A percentile compares a stretch with the other conserved stretches of the same genome.
Evolutionary conservation across 805 yeast species (phyloP).

Genomic region (Nematodospora valgi): DNA sequence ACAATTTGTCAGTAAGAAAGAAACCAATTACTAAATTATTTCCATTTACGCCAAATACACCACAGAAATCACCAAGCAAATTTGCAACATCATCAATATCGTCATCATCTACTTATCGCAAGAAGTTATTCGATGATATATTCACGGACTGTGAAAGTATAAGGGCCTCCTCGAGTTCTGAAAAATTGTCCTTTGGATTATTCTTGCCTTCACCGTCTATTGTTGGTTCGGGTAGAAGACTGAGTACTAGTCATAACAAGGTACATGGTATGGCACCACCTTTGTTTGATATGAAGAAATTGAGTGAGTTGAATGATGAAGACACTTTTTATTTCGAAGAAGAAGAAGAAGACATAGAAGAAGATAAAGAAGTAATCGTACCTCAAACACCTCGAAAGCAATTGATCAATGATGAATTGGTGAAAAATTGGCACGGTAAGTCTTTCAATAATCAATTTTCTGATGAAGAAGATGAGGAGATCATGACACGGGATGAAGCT

Average conservation of each 20-base stretch:
- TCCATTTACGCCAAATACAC: constrained; percentile 17
- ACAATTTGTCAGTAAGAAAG: neutral
- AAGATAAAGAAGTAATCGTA: neutral
- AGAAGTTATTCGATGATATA: constrained; percentile 16
- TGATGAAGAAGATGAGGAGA: constrained; percentile 23
- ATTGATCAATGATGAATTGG: constrained; percentile 29
- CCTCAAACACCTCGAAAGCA: constrained; percentile 30
- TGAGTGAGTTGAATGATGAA: constrained; percentile 18
- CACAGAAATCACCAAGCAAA: constrained; percentile 24
- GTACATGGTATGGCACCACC: constrained; percentile 6
- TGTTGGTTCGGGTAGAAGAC: constrained; percentile 34
- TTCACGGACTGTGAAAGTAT: no score
- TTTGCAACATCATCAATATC: no score
- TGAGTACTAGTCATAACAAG: no score
- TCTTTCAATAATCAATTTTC: constrained; percentile 27
- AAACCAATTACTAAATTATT: constrained; percentile 4
- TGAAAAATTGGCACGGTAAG: constrained; percentile 36
- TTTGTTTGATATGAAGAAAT: constrained; percentile 17
- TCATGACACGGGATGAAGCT: constrained; percentile 2
- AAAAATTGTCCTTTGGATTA: constrained; percentile 20
- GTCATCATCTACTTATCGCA: no score
- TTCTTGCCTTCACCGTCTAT: constrained; percentile 37
- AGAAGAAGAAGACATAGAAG: constrained; percentile 5
- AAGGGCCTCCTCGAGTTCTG: no score
- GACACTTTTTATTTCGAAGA: constrained; percentile 29